These are phyloP conservation scores for Kodamaea fungicola DNA, from an alignment of 1,139 yeast species.

Conservation along the genomic window DNA sequence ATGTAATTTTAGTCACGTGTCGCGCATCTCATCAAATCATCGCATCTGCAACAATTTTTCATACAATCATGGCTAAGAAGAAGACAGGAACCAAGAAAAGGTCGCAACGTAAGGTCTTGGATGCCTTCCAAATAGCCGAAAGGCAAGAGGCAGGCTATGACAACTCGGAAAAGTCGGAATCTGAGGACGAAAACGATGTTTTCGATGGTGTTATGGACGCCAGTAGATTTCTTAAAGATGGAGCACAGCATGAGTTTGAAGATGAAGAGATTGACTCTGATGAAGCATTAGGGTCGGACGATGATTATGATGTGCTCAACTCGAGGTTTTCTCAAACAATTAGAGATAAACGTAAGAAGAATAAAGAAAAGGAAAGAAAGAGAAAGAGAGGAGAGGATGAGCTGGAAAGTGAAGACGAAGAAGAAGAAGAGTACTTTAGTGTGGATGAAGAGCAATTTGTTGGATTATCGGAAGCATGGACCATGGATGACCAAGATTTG, in stretches of 20 bases:
- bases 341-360: constrained; percentile 50
- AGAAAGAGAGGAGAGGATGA: constrained; percentile 17
- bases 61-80: constrained; percentile 11
- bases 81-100: constrained; percentile 25
- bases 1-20: constrained; percentile 4
- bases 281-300: constrained; percentile 74
- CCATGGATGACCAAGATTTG: constrained; percentile 61
- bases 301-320: constrained; percentile 64
- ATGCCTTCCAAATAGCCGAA: constrained; percentile 48
- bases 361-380: constrained; percentile 23
- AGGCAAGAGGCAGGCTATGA: constrained; percentile 27
- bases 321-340: constrained; percentile 67
- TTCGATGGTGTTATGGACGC: constrained; percentile 46
- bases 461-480: constrained; percentile 86
- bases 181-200: constrained; percentile 21
- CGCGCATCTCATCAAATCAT: constrained; percentile 5
- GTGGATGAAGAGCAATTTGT: constrained; percentile 72
- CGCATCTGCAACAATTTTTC: constrained; percentile 4
- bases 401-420: constrained; percentile 12
- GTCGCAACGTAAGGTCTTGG: constrained; percentile 35
- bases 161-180: constrained; percentile 12
- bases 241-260: constrained; percentile 29
- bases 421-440: constrained; percentile 47
- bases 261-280: constrained; percentile 78
- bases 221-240: constrained; percentile 26